These are phyloP conservation scores for Penicillium glabrum DNA, from an alignment of 2,329 filamentous ascomycete genomes.

Conservation along the genomic window DNA sequence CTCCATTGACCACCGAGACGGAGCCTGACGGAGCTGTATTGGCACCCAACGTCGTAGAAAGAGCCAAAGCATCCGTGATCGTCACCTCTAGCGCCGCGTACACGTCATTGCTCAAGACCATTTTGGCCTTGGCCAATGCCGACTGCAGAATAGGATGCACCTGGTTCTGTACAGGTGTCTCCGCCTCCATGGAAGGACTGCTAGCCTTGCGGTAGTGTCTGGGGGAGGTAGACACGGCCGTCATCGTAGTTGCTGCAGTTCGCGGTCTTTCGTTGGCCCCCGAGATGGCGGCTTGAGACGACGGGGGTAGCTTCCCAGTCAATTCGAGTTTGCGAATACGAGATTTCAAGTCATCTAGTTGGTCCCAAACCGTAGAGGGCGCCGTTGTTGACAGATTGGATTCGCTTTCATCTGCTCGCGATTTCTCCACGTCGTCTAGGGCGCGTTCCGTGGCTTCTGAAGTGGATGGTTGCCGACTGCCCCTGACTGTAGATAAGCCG, in stretches of 20 bases:
- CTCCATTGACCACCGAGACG: constrained; percentile 38
- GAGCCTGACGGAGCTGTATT: constrained; percentile 60
- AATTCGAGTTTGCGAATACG: constrained; percentile 87
- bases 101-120: constrained; percentile 67
- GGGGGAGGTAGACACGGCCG: constrained; percentile 86
- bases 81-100: constrained; percentile 79
- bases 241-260: constrained; percentile 87
- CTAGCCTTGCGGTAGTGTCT: constrained; percentile 64
- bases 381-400: constrained; percentile 86
- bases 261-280: constrained; percentile 78
- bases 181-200: constrained; percentile 33
- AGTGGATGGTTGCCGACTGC: constrained; percentile 34
- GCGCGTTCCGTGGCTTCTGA: constrained; percentile 37
- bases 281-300: constrained; percentile 76
- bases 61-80: constrained; percentile 74
- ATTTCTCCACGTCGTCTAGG: constrained; percentile 34
- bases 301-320: constrained; percentile 81
- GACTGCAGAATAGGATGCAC: constrained; percentile 76
- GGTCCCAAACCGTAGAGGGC: constrained; percentile 95
- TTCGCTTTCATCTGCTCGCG: constrained; percentile 66
- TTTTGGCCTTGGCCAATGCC: constrained; percentile 75
- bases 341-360: constrained; percentile 91
- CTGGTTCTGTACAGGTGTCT: constrained; percentile 49
- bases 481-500: constrained; percentile 35
- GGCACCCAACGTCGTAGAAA: constrained; percentile 76